Evolutionary conservation across 192 early-diverging fungal species (phyloP).

Genomic region (Phlyctochytrium bullatum): DNA sequence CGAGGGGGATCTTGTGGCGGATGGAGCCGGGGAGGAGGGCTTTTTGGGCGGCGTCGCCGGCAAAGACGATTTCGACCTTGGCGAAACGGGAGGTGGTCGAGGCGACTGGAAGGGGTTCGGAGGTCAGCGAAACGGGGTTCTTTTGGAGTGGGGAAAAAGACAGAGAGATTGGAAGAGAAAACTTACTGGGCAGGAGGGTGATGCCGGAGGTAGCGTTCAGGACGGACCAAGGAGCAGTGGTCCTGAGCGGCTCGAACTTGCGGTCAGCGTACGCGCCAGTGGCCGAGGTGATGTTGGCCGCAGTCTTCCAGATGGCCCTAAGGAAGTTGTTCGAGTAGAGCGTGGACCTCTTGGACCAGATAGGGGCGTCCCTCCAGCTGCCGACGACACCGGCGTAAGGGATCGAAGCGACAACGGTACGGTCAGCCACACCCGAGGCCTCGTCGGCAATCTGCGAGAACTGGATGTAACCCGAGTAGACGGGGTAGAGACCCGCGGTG

Average conservation of each 20-base stretch:
- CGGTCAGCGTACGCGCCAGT: not conserved
- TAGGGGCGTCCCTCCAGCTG: not conserved
- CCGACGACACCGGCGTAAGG: constrained; percentile 29
- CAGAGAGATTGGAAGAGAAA: no score
- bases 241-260: not conserved
- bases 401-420: not conserved
- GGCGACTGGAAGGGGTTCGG: not conserved
- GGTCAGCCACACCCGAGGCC: not conserved
- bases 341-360: not conserved
- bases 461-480: constrained; percentile 34
- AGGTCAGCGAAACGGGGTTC: no score
- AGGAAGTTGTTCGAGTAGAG: not conserved
- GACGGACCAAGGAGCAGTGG: not conserved
- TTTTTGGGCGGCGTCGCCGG: not conserved
- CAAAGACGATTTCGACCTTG: constrained; percentile 3
- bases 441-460: no score
- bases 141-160: no score
- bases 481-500: constrained; percentile 16
- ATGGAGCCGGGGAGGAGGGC: not conserved
- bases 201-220: not conserved
- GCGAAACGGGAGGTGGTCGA: constrained; percentile 7
- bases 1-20: constrained; percentile 1
- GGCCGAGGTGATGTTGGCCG: not conserved
- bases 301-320: not conserved
- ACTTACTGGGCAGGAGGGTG: not conserved